These are phyloP conservation scores for Allium sativum DNA, from an alignment of 106 monocot species.

Conservation along the genomic window DNA sequence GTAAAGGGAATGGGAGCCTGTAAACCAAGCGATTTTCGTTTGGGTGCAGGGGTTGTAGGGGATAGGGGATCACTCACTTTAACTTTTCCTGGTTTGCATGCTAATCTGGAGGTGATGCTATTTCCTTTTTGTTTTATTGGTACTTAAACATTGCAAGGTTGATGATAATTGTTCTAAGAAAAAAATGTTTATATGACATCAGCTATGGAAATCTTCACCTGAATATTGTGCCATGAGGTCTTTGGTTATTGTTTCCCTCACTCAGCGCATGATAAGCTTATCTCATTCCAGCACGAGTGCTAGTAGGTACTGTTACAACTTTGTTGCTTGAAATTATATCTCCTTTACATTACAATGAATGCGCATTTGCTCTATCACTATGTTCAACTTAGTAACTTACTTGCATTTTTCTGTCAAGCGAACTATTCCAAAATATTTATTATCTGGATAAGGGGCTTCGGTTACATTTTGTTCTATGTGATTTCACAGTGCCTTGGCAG, in stretches of 20 bases:
- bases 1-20: slow-evolving; percentile 63
- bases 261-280: slow-evolving; percentile 77
- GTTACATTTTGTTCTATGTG: too few species aligned
- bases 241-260: slow-evolving; percentile 80
- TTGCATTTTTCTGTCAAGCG: too few species aligned
- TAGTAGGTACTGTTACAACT: slow-evolving; percentile 36
- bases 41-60: slow-evolving; percentile 65
- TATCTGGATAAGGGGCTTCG: too few species aligned
- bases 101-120: slow-evolving; percentile 59
- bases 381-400: too few species aligned
- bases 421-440: too few species aligned
- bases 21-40: slow-evolving; percentile 53
- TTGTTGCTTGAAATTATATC: too few species aligned
- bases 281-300: slow-evolving; percentile 61
- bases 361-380: too few species aligned
- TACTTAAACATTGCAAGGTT: not conserved
- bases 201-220: slow-evolving; percentile 94
- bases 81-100: slow-evolving; percentile 66
- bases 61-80: slow-evolving; percentile 78
- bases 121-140: slow-evolving; percentile 10
- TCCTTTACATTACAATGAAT: too few species aligned
- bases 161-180: slow-evolving; percentile 2
- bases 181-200: slow-evolving; percentile 6
- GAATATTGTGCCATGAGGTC: slow-evolving; percentile 97
- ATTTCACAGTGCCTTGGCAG: slow-evolving; percentile 74